Evolutionary conservation across 1,284 basidiomycete species (phyloP).

Genomic region (Apiotrichum gamsii): DNA sequence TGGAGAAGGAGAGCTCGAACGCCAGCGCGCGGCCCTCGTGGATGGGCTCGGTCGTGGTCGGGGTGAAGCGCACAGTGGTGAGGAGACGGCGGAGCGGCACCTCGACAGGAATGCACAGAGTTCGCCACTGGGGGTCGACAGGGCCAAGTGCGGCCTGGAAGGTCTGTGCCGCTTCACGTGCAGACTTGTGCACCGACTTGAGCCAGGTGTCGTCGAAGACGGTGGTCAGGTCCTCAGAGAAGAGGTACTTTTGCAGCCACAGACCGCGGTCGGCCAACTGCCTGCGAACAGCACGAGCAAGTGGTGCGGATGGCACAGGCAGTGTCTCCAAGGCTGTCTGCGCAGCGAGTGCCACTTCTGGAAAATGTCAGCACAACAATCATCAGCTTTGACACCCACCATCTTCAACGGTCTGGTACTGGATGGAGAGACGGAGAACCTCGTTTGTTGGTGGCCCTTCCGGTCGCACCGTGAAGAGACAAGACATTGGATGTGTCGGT

Average conservation of each 20-base stretch:
- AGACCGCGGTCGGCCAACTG: slow-evolving; percentile 5
- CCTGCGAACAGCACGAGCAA: slow-evolving; percentile 5
- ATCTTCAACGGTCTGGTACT: slow-evolving; percentile 36
- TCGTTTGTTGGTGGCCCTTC: slow-evolving; percentile 6
- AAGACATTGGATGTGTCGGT: slow-evolving; percentile 33
- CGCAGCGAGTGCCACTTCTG: slow-evolving; percentile 12
- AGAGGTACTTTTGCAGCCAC: slow-evolving; percentile 22
- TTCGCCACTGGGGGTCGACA: slow-evolving; percentile 26
- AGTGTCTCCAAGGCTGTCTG: slow-evolving; percentile 9
- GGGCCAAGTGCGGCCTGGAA: neutral
- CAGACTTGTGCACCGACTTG: neutral
- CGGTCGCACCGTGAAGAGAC: slow-evolving; percentile 39
- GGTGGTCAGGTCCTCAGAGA: neutral
- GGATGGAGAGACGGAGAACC: slow-evolving; percentile 31
- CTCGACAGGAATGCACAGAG: slow-evolving; percentile 45
- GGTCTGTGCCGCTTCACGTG: neutral
- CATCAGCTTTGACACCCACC: no score
- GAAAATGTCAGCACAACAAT: slow-evolving; percentile 5
- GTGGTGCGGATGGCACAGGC: neutral
- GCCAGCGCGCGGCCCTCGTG: slow-evolving; percentile 40
- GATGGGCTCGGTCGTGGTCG: slow-evolving; percentile 12
- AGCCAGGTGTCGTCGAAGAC: slow-evolving; percentile 10
- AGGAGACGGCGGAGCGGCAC: slow-evolving; percentile 35
- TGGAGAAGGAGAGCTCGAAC: slow-evolving; percentile 23
- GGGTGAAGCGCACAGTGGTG: slow-evolving; percentile 24